These are phyloP conservation scores for Phytophthora lateralis DNA, from an alignment of 352 stramenopile species.

Conservation along the genomic window DNA sequence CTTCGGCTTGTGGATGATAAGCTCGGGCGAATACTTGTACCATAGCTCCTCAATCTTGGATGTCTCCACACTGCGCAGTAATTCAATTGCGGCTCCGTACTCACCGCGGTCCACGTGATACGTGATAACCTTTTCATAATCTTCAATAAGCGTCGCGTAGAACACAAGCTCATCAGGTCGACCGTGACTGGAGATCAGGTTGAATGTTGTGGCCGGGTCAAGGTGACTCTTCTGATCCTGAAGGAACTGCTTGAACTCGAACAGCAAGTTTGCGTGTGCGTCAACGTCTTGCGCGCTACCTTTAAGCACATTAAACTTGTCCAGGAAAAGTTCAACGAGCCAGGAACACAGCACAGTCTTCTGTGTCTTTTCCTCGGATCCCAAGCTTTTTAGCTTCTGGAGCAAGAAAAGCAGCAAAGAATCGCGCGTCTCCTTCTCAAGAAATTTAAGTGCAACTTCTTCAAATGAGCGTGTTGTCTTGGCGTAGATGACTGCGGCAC, in stretches of 20 bases:
- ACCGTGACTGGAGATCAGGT: conserved; percentile 92
- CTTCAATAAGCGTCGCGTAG: conserved; percentile 92
- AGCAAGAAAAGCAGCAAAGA: conserved; percentile 90
- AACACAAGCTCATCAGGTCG: conserved; percentile 92
- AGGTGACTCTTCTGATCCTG: conserved; percentile 89
- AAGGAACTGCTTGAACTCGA: conserved; percentile 93
- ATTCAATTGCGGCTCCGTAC: conserved; percentile 88
- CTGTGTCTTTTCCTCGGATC: conserved; percentile 89
- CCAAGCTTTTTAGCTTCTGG: conserved; percentile 87
- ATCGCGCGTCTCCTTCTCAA: conserved; percentile 84
- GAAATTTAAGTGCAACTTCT: conserved; percentile 91
- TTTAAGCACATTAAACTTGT: conserved; percentile 91
- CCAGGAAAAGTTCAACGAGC: conserved; percentile 93
- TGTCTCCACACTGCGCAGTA: conserved; percentile 88
- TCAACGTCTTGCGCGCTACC: conserved; percentile 86
- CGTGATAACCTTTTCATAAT: conserved; percentile 94
- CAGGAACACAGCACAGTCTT: conserved; percentile 93
- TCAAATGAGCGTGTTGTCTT: conserved; percentile 91
- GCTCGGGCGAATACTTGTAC: conserved; percentile 94
- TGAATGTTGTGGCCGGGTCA: conserved; percentile 91
- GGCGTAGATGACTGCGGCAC: conserved; percentile 89
- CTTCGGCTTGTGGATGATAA: conserved; percentile 92
- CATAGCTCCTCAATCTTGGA: conserved; percentile 93
- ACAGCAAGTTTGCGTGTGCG: conserved; percentile 82
- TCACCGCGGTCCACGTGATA: conserved; percentile 92